These are phyloP conservation scores for Crucibulum laeve DNA, from an alignment of 768 basidiomycete species.

Conservation along the genomic window DNA sequence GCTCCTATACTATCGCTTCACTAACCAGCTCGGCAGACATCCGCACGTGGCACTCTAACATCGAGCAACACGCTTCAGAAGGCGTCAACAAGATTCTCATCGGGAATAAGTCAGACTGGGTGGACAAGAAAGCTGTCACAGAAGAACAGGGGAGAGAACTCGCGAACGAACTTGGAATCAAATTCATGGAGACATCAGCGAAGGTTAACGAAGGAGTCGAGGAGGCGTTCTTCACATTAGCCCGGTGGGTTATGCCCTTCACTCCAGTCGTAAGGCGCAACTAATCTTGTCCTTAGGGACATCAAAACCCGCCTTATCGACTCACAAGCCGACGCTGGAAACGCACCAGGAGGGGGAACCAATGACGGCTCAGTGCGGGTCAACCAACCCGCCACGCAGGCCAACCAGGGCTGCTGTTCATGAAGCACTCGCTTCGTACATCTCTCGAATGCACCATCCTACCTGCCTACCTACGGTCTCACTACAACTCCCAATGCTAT, in stretches of 20 bases:
- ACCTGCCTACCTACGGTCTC: not conserved
- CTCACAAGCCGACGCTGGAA: slow-evolving; percentile 69
- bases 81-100: slow-evolving; percentile 99
- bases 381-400: slow-evolving; percentile 49
- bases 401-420: slow-evolving; percentile 51
- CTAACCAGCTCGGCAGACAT: slow-evolving; percentile 58
- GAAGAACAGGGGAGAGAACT: slow-evolving; percentile 90
- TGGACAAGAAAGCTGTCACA: slow-evolving; percentile 89
- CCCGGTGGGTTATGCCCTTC: slow-evolving; percentile 57
- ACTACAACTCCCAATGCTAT: no score
- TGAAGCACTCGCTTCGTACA: slow-evolving; percentile 3
- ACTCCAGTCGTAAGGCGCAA: not conserved
- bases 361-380: slow-evolving; percentile 61
- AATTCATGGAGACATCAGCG: slow-evolving; percentile 96
- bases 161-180: slow-evolving; percentile 90
- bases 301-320: slow-evolving; percentile 98
- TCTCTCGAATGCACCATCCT: slow-evolving; percentile 6
- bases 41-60: slow-evolving; percentile 96
- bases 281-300: slow-evolving; percentile 50
- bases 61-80: slow-evolving; percentile 98
- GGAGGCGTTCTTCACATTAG: slow-evolving; percentile 96
- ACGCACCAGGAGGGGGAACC: slow-evolving; percentile 29
- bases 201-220: slow-evolving; percentile 98
- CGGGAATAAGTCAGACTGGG: slow-evolving; percentile 99
- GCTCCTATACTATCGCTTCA: slow-evolving; percentile 1